Evolutionary conservation across 2,329 filamentous ascomycete genomes (phyloP).

Genomic region (Xylaria sp.): DNA sequence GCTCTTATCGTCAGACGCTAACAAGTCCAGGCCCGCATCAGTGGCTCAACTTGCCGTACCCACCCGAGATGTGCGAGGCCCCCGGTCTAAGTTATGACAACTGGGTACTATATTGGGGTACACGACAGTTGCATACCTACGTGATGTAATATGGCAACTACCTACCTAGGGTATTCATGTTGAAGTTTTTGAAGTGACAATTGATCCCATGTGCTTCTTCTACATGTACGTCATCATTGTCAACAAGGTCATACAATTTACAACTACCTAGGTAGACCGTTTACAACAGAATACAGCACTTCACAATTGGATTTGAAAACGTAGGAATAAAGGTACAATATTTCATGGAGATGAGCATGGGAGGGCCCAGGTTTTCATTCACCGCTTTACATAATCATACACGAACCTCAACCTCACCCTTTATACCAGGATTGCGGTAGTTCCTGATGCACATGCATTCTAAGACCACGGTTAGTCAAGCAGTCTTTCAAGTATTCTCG

Average conservation of each 20-base stretch:
- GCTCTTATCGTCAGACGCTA: constrained; percentile 33
- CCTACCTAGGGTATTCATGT: too few species aligned
- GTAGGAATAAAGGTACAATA: not conserved
- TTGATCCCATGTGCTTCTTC: not conserved
- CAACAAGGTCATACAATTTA: too few species aligned
- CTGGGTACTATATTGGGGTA: not conserved
- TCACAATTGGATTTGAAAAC: not conserved
- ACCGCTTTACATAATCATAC: constrained; percentile 5
- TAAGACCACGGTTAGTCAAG: not conserved
- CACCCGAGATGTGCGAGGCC: too few species aligned
- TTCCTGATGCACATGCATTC: not conserved
- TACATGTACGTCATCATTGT: not conserved
- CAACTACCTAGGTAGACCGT: not conserved
- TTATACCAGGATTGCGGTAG: not conserved
- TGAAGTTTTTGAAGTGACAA: too few species aligned
- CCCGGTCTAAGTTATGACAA: too few species aligned
- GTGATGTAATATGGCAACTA: too few species aligned
- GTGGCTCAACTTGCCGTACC: not conserved
- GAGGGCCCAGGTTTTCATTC: not conserved
- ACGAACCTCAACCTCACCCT: not conserved
- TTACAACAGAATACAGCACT: not conserved
- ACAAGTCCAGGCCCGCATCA: not conserved
- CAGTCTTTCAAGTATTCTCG: not conserved
- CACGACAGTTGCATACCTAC: not conserved
- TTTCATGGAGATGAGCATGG: not conserved